Percentiles rank a stretch among this genome's conserved stretches.
Conservation (phyloP, 768 basidiomycete genomes). For the Boletales sp. region DNA sequence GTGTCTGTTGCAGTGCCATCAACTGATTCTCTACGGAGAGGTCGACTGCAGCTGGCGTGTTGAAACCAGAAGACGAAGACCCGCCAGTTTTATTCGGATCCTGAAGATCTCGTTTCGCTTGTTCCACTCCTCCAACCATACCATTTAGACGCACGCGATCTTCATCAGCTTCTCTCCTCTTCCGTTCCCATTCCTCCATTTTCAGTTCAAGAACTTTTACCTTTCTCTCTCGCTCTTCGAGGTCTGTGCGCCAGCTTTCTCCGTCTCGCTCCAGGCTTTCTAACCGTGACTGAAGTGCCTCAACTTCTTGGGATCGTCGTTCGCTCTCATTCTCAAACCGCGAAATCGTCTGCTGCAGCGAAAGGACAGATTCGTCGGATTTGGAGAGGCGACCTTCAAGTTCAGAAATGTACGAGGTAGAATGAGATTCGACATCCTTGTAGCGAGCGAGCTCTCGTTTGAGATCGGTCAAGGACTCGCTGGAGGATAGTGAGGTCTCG, state of each 20-base stretch:
- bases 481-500: constrained; percentile 72
- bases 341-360: constrained; percentile 69
- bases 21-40: constrained; percentile 58
- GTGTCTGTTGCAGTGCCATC: constrained; percentile 72
- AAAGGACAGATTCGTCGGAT: constrained; percentile 73
- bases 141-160: constrained; percentile 63
- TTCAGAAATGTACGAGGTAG: constrained; percentile 78
- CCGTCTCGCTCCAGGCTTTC: constrained; percentile 68
- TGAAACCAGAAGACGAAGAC: constrained; percentile 28
- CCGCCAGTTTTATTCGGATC: constrained; percentile 30
- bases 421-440: constrained; percentile 71
- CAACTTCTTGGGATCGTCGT: constrained; percentile 67
- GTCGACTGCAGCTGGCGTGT: constrained; percentile 33
- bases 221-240: constrained; percentile 78
- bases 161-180: constrained; percentile 63
- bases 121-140: constrained; percentile 67
- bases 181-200: constrained; percentile 75
- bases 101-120: constrained; percentile 67
- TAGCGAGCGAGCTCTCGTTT: constrained; percentile 77
- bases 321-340: constrained; percentile 74
- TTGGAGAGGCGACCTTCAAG: constrained; percentile 78
- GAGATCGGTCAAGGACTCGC: constrained; percentile 77
- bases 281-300: constrained; percentile 65
- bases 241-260: constrained; percentile 77
- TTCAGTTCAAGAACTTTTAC: constrained; percentile 75